A percentile compares a stretch with the other conserved stretches of the same genome.
phyloP scores from a whole-genome alignment of 192 early-diverging fungal genomes.

The Diversispora eburnea region DNA sequence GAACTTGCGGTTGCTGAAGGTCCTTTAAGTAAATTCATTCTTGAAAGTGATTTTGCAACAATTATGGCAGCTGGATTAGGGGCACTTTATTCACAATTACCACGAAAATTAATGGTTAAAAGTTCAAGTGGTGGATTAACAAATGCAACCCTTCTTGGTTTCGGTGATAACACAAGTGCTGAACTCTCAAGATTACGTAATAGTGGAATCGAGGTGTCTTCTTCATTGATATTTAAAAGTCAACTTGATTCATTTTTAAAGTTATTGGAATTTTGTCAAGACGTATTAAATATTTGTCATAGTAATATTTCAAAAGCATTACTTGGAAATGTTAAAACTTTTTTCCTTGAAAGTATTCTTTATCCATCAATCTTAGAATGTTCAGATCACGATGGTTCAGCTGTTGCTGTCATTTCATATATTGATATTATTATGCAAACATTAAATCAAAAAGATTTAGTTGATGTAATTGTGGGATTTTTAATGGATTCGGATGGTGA shows the following conservation, averaged over 20 bases:
- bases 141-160: constrained; percentile 36
- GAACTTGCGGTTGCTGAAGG: constrained; percentile 73
- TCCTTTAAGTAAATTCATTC: constrained; percentile 78
- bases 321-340: constrained; percentile 63
- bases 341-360: constrained; percentile 84
- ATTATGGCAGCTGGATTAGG: constrained; percentile 82
- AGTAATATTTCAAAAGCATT: constrained; percentile 59
- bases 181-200: constrained; percentile 35
- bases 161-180: constrained; percentile 28
- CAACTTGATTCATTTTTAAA: constrained; percentile 67
- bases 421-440: constrained; percentile 78
- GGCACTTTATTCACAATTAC: constrained; percentile 86
- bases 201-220: constrained; percentile 52
- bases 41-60: constrained; percentile 77
- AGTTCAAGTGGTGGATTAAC: constrained; percentile 42
- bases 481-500: constrained; percentile 67
- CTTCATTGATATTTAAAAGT: constrained; percentile 57
- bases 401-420: constrained; percentile 86
- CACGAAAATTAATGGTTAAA: constrained; percentile 65
- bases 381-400: constrained; percentile 89
- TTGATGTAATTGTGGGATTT: constrained; percentile 71
- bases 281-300: constrained; percentile 66
- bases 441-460: constrained; percentile 70
- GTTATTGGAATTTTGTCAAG: constrained; percentile 70
- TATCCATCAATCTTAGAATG: constrained; percentile 81